Evolutionary conservation across 75 land plant species (phyloP), one percentile per base, ranked within the genome.

Genomic region (Chamaecyparis obtusa): DNA sequence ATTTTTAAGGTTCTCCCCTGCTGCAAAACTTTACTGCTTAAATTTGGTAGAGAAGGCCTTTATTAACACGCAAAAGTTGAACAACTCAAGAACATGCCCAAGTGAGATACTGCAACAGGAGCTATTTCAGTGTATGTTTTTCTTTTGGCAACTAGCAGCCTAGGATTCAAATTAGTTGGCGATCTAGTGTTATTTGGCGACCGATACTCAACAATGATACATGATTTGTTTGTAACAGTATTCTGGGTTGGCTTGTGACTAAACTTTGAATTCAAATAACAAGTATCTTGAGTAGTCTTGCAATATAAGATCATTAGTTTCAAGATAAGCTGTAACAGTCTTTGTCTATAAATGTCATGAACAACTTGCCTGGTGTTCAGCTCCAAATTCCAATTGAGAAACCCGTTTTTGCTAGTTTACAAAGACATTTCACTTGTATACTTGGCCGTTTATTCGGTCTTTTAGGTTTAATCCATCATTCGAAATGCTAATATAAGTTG

Each of bases 1-100:
- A 90, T 79, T 96, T 96, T 86, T 96, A 86, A 89, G 76, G 46
- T 86, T 87, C 83, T 33, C 87, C 87, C 80, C 43, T 54, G 81
- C 79, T 60, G 86, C 75, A 71, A 33, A 69, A 69, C 74, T 32
- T 71, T 71, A 32, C 33, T 71, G 75, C n/a, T 32, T 3, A 36
- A 74, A 33, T 74, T 74, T 32, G 37, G 37, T 11, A 74, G 36
- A 74, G 16, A 33, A 32, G 76, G n/a, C n/a, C 69, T 74, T 74
- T 74, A 13, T 74, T 74, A 13, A 10, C 76, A 74, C 76, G n/a
- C 7, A 64, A 64, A 64, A 64, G 30, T 64, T 64, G 69, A 64
- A 74, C 76, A 74, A 33, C 3, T 33, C 69, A 64, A 24, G 16
- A 74, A 67, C 69, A 24, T 33, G 33, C 76, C 13, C 76, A 33